Percentiles rank a stretch among this genome's conserved stretches.
Evolutionary conservation across 768 basidiomycete species (phyloP).

Genomic region (Calocera cornea): DNA sequence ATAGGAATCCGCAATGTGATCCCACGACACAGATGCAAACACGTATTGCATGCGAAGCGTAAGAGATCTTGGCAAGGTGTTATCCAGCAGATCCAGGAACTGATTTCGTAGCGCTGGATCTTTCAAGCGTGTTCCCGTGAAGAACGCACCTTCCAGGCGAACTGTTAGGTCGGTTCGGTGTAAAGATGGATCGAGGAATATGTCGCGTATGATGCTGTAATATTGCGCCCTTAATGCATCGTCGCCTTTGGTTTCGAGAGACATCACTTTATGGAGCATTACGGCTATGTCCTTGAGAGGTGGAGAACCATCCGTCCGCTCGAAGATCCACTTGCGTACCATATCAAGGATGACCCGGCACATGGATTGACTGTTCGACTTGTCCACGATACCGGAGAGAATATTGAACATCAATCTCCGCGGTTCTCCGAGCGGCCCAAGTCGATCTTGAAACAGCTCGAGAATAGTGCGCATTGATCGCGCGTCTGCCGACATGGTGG

Average conservation of each 20-base stretch:
- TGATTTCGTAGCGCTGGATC: constrained; percentile 64
- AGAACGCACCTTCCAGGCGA: constrained; percentile 82
- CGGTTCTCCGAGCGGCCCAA: constrained; percentile 76
- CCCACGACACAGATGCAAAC: constrained; percentile 90
- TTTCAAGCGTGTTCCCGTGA: constrained; percentile 76
- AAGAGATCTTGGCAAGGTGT: constrained; percentile 72
- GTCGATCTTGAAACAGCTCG: constrained; percentile 68
- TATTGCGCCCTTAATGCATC: constrained; percentile 73
- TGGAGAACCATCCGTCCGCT: constrained; percentile 71
- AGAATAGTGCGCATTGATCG: constrained; percentile 51
- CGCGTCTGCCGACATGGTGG: constrained; percentile 50
- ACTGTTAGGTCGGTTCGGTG: constrained; percentile 88
- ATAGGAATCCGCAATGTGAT: constrained; percentile 76
- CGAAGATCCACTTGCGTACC: constrained; percentile 78
- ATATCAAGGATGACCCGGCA: constrained; percentile 79
- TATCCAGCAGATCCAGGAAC: constrained; percentile 82
- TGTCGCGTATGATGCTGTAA: constrained; percentile 80
- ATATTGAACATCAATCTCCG: constrained; percentile 66
- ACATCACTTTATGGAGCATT: constrained; percentile 74
- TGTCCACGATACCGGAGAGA: constrained; percentile 71
- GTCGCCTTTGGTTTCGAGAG: constrained; percentile 57
- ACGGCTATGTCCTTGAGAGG: constrained; percentile 92
- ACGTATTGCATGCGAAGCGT: constrained; percentile 76
- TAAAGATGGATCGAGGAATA: constrained; percentile 76
- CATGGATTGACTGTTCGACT: constrained; percentile 65